Percentiles rank a stretch among this genome's conserved stretches.
phyloP scores from a whole-genome alignment of 257 asterid species.

The Eucommia ulmoides region DNA sequence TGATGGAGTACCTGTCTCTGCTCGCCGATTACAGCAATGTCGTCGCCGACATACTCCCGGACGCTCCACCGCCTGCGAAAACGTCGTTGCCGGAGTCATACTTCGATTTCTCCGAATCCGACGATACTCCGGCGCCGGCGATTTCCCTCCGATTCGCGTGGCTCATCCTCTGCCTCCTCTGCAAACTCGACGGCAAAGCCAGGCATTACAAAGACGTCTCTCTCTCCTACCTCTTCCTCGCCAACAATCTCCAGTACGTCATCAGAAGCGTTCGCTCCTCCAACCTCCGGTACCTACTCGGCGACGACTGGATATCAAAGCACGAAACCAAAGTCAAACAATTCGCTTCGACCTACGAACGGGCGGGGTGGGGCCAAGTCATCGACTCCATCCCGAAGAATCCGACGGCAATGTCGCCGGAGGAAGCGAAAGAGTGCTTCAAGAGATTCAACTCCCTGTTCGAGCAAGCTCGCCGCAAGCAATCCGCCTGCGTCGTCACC shows the following conservation, averaged over 20 bases:
- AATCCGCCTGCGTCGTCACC: slow-evolving; percentile 38
- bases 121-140: too few species aligned
- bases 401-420: slow-evolving; percentile 25
- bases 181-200: slow-evolving; percentile 63
- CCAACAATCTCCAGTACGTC: slow-evolving; percentile 62
- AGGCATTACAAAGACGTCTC: slow-evolving; percentile 54
- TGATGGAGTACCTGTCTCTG: too few species aligned
- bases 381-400: slow-evolving; percentile 37
- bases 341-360: slow-evolving; percentile 40
- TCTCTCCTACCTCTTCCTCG: slow-evolving; percentile 52
- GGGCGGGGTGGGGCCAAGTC: slow-evolving; percentile 74
- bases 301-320: too few species aligned
- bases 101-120: too few species aligned
- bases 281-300: slow-evolving; percentile 51
- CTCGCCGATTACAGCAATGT: slow-evolving; percentile 64
- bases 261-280: slow-evolving; percentile 48
- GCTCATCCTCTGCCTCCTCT: slow-evolving; percentile 49
- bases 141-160: slow-evolving; percentile 48
- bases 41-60: slow-evolving; percentile 37
- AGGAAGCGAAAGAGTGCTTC: slow-evolving; percentile 39
- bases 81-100: too few species aligned
- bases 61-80: slow-evolving; percentile 27
- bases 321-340: slow-evolving; percentile 44
- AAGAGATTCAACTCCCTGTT: slow-evolving; percentile 50
- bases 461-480: slow-evolving; percentile 55